Evolutionary conservation across 2,329 filamentous ascomycete species (phyloP), one percentile per base, ranked within the genome.

Genomic region (Seiridium cupressi): DNA sequence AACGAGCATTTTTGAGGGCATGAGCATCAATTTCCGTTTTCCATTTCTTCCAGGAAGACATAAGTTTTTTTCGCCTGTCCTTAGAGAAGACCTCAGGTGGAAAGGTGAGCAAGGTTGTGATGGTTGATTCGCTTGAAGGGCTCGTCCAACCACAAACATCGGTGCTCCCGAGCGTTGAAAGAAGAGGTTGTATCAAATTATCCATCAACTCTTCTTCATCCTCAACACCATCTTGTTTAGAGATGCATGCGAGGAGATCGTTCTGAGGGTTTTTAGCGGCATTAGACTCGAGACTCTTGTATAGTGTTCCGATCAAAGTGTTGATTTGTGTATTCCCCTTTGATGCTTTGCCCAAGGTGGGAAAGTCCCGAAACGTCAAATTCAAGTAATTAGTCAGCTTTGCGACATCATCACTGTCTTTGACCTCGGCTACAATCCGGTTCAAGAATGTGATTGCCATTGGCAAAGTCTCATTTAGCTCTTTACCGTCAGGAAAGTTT

Each of bases 11-110:
- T 7, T 66, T 57, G 10, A 64, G 61, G 35, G 63, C 65, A 31
- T 59, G 57, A 36, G 61, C 60, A 42, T 60, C 62, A 42, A 72
- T 66, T 32, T 54, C 58, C 3, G 60, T 55, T 57, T 66, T 68
- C 55, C 64, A 64, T 53, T 65, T 70, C 60, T 68, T 69, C 71
- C 71, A 73, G 11, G 70, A 73, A 31, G 61, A 61, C 68, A 73
- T 70, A 18, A 72, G 64, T 4, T 66, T 68, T 51, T 72, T 73
- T n/a, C 72, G 68, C 26, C 71, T 67, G 18, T 64, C 66, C 62
- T 68, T 70, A 3, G 68, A 69, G 47, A 69, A 69, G 11, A 63
- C 61, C 35, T 70, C 70, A 31, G 60, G 59, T 35, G 70, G 70
- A 34, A 72, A 70, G 40, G 67, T 63, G 3, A 71, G 55, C 3